These are phyloP conservation scores for Leptomonas seymouri DNA, from an alignment of 208 protist genomes.

Conservation along the genomic window DNA sequence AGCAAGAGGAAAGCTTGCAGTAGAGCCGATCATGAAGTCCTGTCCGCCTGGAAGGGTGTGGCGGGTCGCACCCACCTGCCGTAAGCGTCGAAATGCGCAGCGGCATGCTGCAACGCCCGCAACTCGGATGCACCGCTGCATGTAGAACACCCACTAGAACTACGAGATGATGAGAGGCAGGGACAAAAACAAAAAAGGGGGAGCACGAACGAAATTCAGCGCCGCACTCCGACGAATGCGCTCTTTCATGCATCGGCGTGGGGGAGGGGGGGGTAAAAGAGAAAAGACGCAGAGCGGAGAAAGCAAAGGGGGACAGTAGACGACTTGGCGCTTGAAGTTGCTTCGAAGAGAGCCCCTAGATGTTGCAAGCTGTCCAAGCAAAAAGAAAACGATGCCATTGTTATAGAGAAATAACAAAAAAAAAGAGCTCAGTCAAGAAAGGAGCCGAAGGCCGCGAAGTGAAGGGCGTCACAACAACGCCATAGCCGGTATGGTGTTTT, in stretches of 20 bases:
- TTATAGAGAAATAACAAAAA: too few species aligned
- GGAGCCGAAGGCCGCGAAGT: too few species aligned
- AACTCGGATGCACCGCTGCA: constrained; percentile 21
- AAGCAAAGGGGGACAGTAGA: not conserved
- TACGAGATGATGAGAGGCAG: not conserved
- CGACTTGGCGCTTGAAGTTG: too few species aligned
- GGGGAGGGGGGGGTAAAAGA: not conserved
- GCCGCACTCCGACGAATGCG: not conserved
- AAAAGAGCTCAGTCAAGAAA: too few species aligned
- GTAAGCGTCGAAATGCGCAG: constrained; percentile 26
- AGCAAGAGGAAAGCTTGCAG: not conserved
- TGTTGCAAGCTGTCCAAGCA: too few species aligned
- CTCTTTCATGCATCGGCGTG: not conserved
- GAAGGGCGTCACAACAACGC: too few species aligned
- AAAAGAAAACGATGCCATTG: too few species aligned
- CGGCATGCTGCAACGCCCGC: constrained; percentile 8
- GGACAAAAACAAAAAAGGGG: constrained; percentile 1
- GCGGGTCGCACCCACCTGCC: constrained; percentile 8
- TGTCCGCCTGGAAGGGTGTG: not conserved
- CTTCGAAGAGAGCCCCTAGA: too few species aligned
- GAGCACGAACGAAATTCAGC: not conserved
- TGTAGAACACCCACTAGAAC: not conserved
- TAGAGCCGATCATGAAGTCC: not conserved
- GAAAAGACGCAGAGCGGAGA: not conserved
- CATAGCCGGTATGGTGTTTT: too few species aligned